phyloP scores from a whole-genome alignment of 306 rosid species.

The Corylus avellana region DNA sequence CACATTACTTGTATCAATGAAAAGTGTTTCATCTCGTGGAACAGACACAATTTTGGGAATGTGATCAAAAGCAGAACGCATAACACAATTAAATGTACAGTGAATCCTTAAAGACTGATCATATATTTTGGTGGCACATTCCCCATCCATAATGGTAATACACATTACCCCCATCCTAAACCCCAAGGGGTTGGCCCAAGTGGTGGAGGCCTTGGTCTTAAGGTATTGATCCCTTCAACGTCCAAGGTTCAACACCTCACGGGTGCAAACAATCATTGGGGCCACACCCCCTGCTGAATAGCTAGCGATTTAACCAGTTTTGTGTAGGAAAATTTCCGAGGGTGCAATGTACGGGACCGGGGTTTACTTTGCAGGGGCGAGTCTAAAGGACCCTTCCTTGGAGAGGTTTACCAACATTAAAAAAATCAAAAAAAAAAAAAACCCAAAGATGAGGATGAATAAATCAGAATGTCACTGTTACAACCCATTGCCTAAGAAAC shows the following conservation, averaged over 20 bases:
- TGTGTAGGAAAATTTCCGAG: no score
- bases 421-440: not conserved
- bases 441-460: not conserved
- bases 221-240: no score
- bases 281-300: no score
- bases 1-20: conserved; percentile 3
- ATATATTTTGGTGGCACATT: not conserved
- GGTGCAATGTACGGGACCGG: no score
- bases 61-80: not conserved
- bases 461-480: not conserved
- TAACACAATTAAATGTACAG: not conserved
- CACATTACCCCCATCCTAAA: not conserved
- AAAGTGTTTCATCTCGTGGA: not conserved
- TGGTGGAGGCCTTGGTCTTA: no score
- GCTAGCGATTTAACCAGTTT: no score
- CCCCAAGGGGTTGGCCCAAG: no score
- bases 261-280: no score
- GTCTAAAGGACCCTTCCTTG: no score
- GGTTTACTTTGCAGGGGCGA: no score
- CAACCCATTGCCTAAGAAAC: not conserved
- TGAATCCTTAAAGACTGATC: not conserved
- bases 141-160: not conserved
- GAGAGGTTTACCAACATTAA: no score
- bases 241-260: no score
- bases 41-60: not conserved